Base-by-base conservation (phyloP, 495 filamentous ascomycete genomes). In the Daldinia concentrica region DNA sequence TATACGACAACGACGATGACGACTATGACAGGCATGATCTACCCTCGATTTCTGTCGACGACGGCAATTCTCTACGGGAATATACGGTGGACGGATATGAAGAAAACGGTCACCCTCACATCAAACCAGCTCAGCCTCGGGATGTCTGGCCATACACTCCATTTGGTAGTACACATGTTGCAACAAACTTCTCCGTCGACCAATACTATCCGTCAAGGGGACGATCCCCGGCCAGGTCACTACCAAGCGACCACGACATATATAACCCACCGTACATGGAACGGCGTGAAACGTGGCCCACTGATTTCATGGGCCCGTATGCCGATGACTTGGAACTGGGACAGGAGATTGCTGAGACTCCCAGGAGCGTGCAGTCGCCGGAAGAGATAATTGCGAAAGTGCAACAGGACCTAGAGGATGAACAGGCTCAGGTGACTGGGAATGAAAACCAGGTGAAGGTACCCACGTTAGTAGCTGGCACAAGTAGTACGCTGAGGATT, bases 181-280 rank as follows among this genome's bases (percentile, higher is more conserved):
- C 68, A 36, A 68, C 71, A 19, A 68, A 60, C 26, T 58, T 73
- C n/a, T 64, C 76, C 4, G 78, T 81, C 7, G 80, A 81, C 1
- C 57, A 74, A 11, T 75, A 52, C 60, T 80, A 78, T 64, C 81
- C 80, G 17, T 66, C 73, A 26, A 71, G 83, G 26, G 83, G 83
- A 15, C 76, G 83, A 57, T 85, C 83, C 24, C 82, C 83, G 0
- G 79, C 82, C 4, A 83, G 81, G 32, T 82, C 82, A 24, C 64
- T 78, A 51, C 81, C 82, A 52, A 79, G 79, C 39, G 76, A 84
- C 68, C 71, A 78, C 45, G 78, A 67, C 52, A 72, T 69, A 32
- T 76, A 73, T 64, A 64, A 64, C 19, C 66, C 74, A 19, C 62
- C 73, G 3, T 74, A 69, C 37, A 60, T 45, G 32, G 62, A 66